phyloP scores from a whole-genome alignment of 1,139 yeast species.

The Spathaspora sp. region DNA sequence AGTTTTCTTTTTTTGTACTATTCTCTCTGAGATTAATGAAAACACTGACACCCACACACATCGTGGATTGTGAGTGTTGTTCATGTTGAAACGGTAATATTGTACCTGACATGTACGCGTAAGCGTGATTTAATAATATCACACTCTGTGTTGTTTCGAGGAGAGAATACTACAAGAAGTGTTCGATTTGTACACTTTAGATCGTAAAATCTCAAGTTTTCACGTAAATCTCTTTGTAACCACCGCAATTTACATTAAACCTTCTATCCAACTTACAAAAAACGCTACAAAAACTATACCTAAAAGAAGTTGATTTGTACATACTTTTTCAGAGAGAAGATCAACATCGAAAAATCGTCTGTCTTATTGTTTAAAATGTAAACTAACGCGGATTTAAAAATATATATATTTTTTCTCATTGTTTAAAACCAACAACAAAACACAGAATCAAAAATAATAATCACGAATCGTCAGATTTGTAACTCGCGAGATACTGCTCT shows the following conservation, averaged over 20 bases:
- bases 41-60: neutral
- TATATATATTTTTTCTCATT: neutral
- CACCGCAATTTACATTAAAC: neutral
- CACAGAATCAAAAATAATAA: conserved; percentile 3
- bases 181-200: no score
- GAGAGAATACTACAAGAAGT: no score
- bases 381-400: conserved; percentile 1
- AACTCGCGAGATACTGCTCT: neutral
- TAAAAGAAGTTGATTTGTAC: neutral
- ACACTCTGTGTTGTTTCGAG: no score
- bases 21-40: neutral
- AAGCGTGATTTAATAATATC: no score
- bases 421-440: conserved; percentile 2
- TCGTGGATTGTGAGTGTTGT: neutral
- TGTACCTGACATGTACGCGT: neutral
- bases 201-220: no score
- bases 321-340: neutral
- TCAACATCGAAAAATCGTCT: conserved; percentile 1
- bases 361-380: neutral
- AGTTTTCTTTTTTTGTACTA: neutral
- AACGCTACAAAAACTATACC: neutral
- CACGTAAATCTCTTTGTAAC: no score
- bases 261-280: neutral
- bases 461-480: neutral
- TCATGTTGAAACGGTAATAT: neutral